A percentile compares a stretch with the other conserved stretches of the same genome.
Conservation (phyloP, 1,284 basidiomycete genomes). For the Stygiomarasmius scandens region DNA sequence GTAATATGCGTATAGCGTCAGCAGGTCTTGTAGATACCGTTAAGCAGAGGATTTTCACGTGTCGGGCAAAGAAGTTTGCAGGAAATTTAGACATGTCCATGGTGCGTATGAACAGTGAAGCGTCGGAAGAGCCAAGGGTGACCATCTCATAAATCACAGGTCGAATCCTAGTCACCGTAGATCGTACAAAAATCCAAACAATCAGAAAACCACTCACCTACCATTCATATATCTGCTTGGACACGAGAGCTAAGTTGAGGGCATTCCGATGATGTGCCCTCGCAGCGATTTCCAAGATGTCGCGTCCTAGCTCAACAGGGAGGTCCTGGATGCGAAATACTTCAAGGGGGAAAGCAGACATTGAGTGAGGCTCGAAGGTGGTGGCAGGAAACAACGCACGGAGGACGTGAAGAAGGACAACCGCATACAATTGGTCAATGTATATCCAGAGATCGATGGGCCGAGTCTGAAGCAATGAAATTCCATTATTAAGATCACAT, state of each 20-base stretch:
- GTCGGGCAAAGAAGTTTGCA: constrained; percentile 31
- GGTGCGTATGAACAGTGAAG: constrained; percentile 34
- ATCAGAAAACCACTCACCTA: constrained; percentile 25
- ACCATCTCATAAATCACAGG: constrained; percentile 37
- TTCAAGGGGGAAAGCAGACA: background rate
- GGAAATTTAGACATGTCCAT: constrained; percentile 33
- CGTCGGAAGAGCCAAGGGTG: constrained; percentile 32
- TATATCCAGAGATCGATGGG: background rate
- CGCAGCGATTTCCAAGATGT: constrained; percentile 34
- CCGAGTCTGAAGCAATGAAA: background rate
- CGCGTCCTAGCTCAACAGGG: constrained; percentile 36
- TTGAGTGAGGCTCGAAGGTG: background rate
- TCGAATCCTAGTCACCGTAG: constrained; percentile 27
- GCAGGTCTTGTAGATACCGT: constrained; percentile 29
- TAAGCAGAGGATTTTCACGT: constrained; percentile 39
- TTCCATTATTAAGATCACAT: background rate
- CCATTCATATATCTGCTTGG: constrained; percentile 31
- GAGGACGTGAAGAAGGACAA: background rate
- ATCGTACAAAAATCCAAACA: constrained; percentile 11
- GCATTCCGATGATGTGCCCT: constrained; percentile 24
- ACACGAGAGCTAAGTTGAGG: constrained; percentile 31
- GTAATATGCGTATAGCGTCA: constrained; percentile 31
- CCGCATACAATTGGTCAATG: background rate
- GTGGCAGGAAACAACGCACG: background rate
- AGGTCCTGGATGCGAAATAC: constrained; percentile 33